Evolutionary conservation across 2,329 filamentous ascomycete genomes (phyloP).

Genomic region (Xylaria sp.): DNA sequence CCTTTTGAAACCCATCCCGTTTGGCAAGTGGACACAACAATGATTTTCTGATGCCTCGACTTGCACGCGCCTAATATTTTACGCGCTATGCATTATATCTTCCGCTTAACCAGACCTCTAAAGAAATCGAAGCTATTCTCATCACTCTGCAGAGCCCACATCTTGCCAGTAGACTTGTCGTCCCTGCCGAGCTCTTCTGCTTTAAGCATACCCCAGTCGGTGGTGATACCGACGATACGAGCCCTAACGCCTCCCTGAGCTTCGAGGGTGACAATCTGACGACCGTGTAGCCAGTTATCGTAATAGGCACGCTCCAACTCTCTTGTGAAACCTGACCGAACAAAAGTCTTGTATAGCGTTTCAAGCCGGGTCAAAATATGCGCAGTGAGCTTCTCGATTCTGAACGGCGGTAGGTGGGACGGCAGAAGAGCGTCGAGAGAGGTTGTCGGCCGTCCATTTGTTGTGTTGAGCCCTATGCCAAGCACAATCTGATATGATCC

Average conservation of each 20-base stretch:
- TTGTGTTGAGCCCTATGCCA: conserved; percentile 87
- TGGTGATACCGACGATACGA: conserved; percentile 84
- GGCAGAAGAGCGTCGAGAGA: conserved; percentile 80
- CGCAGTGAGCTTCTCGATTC: conserved; percentile 83
- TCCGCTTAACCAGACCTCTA: conserved; percentile 83
- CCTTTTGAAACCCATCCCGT: background rate
- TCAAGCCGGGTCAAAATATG: conserved; percentile 83
- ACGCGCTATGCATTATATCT: conserved; percentile 55
- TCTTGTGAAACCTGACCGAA: conserved; percentile 76
- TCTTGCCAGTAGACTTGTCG: conserved; percentile 77
- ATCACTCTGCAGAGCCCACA: conserved; percentile 90
- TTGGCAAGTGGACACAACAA: background rate
- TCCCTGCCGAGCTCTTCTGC: conserved; percentile 83
- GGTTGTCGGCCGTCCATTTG: conserved; percentile 86
- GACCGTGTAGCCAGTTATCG: conserved; percentile 83
- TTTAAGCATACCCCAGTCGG: conserved; percentile 88
- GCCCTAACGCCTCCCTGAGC: conserved; percentile 79
- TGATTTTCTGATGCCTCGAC: background rate
- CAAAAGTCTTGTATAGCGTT: conserved; percentile 78
- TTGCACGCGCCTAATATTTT: background rate
- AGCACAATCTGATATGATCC: conserved; percentile 85
- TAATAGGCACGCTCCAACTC: conserved; percentile 83
- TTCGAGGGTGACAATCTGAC: conserved; percentile 78
- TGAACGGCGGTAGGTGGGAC: conserved; percentile 63
- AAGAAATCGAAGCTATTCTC: conserved; percentile 99